A percentile compares a stretch with the other conserved stretches of the same genome.
phyloP scores from a whole-genome alignment of 139 green algal species.

The Tetraselmis chui region DNA sequence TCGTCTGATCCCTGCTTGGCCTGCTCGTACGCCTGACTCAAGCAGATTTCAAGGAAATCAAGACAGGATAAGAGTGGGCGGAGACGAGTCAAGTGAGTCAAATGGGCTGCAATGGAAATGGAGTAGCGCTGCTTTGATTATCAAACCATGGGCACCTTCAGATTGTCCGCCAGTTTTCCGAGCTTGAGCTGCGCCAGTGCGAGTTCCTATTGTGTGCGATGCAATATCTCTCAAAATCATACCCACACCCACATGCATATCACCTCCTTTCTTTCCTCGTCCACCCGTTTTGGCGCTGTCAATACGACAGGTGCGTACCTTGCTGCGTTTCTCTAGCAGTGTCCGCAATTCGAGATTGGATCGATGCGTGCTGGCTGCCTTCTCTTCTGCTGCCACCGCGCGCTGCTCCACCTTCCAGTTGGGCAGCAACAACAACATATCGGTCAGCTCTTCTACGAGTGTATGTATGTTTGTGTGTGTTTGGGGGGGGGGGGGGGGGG shows the following conservation, averaged over 20 bases:
- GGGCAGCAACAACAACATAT: too few species aligned
- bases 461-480: too few species aligned
- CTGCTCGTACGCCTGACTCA: neutral
- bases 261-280: too few species aligned
- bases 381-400: neutral
- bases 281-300: too few species aligned
- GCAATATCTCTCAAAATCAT: too few species aligned
- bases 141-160: neutral
- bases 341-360: neutral
- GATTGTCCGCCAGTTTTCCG: neutral
- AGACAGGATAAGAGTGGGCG: too few species aligned
- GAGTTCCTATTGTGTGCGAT: too few species aligned
- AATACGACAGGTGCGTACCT: too few species aligned
- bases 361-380: neutral
- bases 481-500: neutral
- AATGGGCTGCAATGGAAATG: too few species aligned
- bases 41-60: neutral
- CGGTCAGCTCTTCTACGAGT: neutral
- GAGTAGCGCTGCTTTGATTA: too few species aligned
- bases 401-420: neutral
- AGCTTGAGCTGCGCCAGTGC: neutral
- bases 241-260: too few species aligned
- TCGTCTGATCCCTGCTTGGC: neutral
- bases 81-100: too few species aligned
- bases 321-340: neutral